A percentile compares a stretch with the other conserved stretches of the same genome.
phyloP scores from a whole-genome alignment of 306 rosid species.

The Cicer judaicum region DNA sequence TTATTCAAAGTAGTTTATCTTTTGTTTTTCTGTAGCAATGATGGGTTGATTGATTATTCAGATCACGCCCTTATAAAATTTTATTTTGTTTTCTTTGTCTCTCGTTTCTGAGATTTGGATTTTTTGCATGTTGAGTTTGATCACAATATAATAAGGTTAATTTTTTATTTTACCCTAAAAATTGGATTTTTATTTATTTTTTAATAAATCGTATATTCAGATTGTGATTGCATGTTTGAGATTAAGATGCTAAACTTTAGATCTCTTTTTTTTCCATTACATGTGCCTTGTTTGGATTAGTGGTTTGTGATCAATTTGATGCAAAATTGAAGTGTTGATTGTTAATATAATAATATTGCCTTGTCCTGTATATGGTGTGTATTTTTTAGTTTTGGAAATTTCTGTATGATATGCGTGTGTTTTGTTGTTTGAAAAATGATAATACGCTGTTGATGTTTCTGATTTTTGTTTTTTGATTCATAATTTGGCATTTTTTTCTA shows the following conservation, averaged over 20 bases:
- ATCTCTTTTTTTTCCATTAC: slow-evolving; percentile 32
- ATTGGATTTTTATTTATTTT: slow-evolving; percentile 10
- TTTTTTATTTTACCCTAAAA: slow-evolving; percentile 9
- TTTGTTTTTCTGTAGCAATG: slow-evolving; percentile 33
- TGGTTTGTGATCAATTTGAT: slow-evolving; percentile 36
- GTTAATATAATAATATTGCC: background rate
- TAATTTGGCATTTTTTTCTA: slow-evolving; percentile 27
- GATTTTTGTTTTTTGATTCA: background rate
- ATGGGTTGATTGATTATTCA: slow-evolving; percentile 37
- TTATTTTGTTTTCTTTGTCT: background rate
- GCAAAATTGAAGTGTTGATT: slow-evolving; percentile 22
- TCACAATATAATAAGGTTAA: background rate
- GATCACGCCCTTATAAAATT: slow-evolving; percentile 22
- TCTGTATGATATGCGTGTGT: background rate
- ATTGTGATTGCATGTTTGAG: slow-evolving; percentile 46
- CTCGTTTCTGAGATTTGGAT: slow-evolving; percentile 37
- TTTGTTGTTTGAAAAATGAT: slow-evolving; percentile 5
- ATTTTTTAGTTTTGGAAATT: background rate
- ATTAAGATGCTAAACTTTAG: slow-evolving; percentile 25
- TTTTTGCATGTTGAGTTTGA: slow-evolving; percentile 47
- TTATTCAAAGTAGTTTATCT: slow-evolving; percentile 3
- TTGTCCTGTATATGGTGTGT: background rate
- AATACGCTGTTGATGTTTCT: background rate
- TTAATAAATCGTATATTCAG: background rate
- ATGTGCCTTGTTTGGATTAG: slow-evolving; percentile 2